A percentile compares a stretch with the other conserved stretches of the same genome.
phyloP scores from a whole-genome alignment of 345 rosid genomes.

The Linum usitatissimum region DNA sequence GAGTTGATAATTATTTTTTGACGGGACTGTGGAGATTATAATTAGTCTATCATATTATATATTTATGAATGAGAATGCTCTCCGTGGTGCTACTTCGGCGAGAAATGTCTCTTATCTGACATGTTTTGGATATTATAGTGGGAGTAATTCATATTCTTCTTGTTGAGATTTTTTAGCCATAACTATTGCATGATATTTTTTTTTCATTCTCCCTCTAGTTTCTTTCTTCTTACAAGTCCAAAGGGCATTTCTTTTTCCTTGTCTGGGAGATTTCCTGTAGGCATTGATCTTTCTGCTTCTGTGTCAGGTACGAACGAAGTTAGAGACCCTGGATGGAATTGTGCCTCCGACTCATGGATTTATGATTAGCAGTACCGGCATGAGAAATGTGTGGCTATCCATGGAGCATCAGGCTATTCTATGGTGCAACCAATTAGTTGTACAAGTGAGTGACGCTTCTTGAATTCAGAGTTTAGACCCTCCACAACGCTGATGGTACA shows the following conservation, averaged over 20 bases:
- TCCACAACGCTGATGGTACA: conserved; percentile 18
- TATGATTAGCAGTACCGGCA: conserved; percentile 75
- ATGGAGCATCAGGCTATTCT: conserved; percentile 98
- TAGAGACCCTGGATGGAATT: conserved; percentile 83
- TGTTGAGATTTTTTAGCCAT: background rate
- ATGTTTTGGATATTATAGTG: background rate
- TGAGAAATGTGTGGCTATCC: conserved; percentile 94
- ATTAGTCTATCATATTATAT: no score
- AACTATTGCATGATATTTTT: background rate
- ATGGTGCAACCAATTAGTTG: conserved; percentile 97
- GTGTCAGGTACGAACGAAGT: conserved; percentile 66
- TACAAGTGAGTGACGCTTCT: conserved; percentile 55
- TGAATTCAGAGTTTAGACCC: conserved; percentile 3
- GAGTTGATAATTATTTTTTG: no score
- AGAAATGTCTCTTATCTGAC: background rate
- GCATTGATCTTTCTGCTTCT: conserved; percentile 7
- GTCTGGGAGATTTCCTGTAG: background rate
- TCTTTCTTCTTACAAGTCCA: background rate
- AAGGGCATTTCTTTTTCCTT: background rate
- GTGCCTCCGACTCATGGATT: conserved; percentile 90
- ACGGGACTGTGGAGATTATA: no score
- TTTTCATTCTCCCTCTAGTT: background rate
- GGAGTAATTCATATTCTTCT: background rate
- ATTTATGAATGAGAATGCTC: background rate
- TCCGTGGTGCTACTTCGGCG: background rate